phyloP scores from a whole-genome alignment of 164 flowering plant genomes.

The Berberis thunbergii region DNA sequence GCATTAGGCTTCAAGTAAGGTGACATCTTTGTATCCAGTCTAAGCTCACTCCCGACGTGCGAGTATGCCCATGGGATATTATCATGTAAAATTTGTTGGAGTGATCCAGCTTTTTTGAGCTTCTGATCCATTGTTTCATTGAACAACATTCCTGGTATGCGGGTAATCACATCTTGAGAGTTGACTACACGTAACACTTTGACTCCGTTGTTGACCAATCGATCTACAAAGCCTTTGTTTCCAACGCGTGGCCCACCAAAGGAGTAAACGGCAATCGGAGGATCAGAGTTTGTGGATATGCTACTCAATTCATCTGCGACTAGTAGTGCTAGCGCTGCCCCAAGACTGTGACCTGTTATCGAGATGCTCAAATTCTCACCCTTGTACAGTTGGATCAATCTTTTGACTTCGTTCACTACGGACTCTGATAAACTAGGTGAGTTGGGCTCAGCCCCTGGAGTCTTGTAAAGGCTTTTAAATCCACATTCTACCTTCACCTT shows the following conservation, averaged over 20 bases:
- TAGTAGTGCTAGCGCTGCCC: conserved; percentile 71
- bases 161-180: conserved; percentile 65
- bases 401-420: conserved; percentile 43
- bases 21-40: conserved; percentile 70
- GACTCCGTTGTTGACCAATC: conserved; percentile 36
- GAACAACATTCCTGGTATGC: conserved; percentile 63
- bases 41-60: conserved; percentile 75
- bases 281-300: conserved; percentile 19
- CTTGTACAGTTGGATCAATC: conserved; percentile 49
- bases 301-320: conserved; percentile 66
- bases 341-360: conserved; percentile 89
- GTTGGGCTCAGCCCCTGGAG: conserved; percentile 35
- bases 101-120: conserved; percentile 9
- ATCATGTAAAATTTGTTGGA: conserved; percentile 26
- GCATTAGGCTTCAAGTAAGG: conserved; percentile 82
- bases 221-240: conserved; percentile 46
- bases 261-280: conserved; percentile 75
- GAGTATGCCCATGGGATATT: conserved; percentile 66
- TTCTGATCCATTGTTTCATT: conserved; percentile 39
- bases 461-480: conserved; percentile 62
- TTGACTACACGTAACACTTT: conserved; percentile 80
- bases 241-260: conserved; percentile 93
- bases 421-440: conserved; percentile 62
- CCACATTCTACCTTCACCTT: conserved; percentile 73
- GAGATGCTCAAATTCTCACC: conserved; percentile 75